Evolutionary conservation across 2,329 filamentous ascomycete species (phyloP), one percentile per base, ranked within the genome.

Genomic region (Colletotrichum sp.): DNA sequence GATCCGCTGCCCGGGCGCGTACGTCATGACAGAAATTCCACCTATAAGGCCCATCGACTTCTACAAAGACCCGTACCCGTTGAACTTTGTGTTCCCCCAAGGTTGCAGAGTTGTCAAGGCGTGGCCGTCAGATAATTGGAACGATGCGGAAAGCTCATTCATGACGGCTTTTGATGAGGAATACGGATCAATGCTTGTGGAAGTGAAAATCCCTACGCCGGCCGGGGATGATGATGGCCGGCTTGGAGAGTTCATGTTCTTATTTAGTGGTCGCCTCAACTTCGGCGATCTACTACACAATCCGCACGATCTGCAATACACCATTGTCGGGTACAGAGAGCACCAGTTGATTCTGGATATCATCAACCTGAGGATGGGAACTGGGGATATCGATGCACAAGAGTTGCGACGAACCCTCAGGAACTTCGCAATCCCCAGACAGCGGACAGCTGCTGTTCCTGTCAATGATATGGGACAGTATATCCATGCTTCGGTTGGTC

Each of bases 361-460:
- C 39, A 4, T 49, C 0, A n/a, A 49, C 9, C 0, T 49, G 18
- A 49, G 39, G 0, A 12, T 49, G 0, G 39, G 1, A 21, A 3
- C 9, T 0, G 6, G 39, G 0, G 18, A 12, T 2, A 49, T 49
- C 1, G 18, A 12, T 1, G 9, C 0, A 0, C 0, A 1, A 0
- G 39, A 49, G 18, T 7, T 49, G 39, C 18, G 39, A 4, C 39
- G 5, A 49, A 49, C 39, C 1, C 39, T 49, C 3, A 1, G 1
- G 1, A 49, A 49, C 39, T 21, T 21, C 5, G 18, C 5, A 7
- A 49, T 49, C 1, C 39, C 39, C 3, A 7, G 6, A 6, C 39
- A 21, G 4, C 18, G 1, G 0, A 7, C 5, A 0, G 18, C 39
- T 4, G 0, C 18, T 7, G 6, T n/a, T 6, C 8, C 8, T n/a